Percentiles rank a stretch among this genome's conserved stretches.
These are phyloP conservation scores for Fusarium sp. DNA, from an alignment of 2,329 filamentous ascomycete species.

Conservation along the genomic window DNA sequence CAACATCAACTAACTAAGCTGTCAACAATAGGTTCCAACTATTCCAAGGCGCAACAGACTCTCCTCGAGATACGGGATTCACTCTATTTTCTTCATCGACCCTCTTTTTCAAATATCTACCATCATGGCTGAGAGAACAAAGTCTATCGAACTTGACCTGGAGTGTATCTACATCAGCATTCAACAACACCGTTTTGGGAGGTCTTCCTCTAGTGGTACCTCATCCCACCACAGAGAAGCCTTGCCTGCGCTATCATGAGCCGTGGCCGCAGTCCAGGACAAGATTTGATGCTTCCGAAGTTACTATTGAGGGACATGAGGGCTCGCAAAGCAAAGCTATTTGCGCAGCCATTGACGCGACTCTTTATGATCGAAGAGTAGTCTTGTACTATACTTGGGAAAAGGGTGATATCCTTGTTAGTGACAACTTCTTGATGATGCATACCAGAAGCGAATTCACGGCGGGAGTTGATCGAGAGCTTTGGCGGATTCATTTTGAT, in stretches of 20 bases:
- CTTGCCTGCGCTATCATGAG: constrained; percentile 68
- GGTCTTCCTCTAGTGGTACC: constrained; percentile 60
- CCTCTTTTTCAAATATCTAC: constrained; percentile 62
- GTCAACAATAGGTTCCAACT: constrained; percentile 60
- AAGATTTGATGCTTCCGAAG: constrained; percentile 61
- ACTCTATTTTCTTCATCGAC: constrained; percentile 67
- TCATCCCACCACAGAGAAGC: constrained; percentile 60
- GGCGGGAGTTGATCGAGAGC: constrained; percentile 59
- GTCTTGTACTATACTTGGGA: constrained; percentile 66
- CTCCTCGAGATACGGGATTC: constrained; percentile 65
- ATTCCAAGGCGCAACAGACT: constrained; percentile 61
- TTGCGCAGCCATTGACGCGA: constrained; percentile 56
- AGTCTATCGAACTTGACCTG: constrained; percentile 59
- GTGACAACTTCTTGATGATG: constrained; percentile 64
- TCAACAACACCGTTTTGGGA: constrained; percentile 58
- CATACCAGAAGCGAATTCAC: constrained; percentile 63
- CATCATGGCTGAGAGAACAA: constrained; percentile 53
- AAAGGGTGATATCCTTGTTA: constrained; percentile 66
- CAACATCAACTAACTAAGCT: not conserved
- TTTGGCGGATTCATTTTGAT: constrained; percentile 67
- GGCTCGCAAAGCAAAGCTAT: constrained; percentile 52
- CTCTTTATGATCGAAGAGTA: constrained; percentile 64
- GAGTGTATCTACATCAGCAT: constrained; percentile 63
- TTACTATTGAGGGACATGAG: constrained; percentile 57
- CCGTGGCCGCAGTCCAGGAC: constrained; percentile 67